Evolutionary conservation across 176 grass and related monocot genomes (phyloP).

Genomic region (Triticum timopheevii): DNA sequence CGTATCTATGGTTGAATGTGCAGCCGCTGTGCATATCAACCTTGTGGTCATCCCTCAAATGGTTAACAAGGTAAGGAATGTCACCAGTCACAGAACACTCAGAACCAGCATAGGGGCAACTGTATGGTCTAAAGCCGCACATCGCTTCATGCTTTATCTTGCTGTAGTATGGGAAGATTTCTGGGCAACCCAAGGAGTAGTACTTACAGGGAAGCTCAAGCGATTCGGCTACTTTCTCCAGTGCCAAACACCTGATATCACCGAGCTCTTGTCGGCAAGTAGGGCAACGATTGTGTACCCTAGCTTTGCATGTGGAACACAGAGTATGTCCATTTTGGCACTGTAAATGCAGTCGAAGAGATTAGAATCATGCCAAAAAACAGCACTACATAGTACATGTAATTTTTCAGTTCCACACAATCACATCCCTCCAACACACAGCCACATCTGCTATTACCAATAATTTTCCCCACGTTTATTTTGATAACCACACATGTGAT

Average conservation of each 20-base stretch:
- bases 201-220: slow-evolving; percentile 92
- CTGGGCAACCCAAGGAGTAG: slow-evolving; percentile 65
- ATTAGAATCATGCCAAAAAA: slow-evolving; percentile 23
- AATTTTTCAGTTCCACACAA: slow-evolving; percentile 7
- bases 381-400: neutral
- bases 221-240: slow-evolving; percentile 95
- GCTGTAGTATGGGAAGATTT: slow-evolving; percentile 85
- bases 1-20: slow-evolving; percentile 96
- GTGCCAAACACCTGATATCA: slow-evolving; percentile 89
- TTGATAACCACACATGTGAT: neutral
- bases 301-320: slow-evolving; percentile 82
- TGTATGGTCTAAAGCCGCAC: slow-evolving; percentile 78
- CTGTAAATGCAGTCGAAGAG: slow-evolving; percentile 43
- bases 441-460: neutral
- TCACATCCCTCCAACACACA: neutral
- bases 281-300: slow-evolving; percentile 84
- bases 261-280: slow-evolving; percentile 94
- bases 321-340: slow-evolving; percentile 93
- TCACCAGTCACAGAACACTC: slow-evolving; percentile 66
- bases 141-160: slow-evolving; percentile 82
- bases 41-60: slow-evolving; percentile 89
- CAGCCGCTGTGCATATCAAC: slow-evolving; percentile 87
- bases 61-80: slow-evolving; percentile 74
- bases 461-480: neutral
- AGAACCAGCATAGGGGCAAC: slow-evolving; percentile 81